phyloP scores from a whole-genome alignment of 108 stramenopile species.

The Cyclotella cryptica region DNA sequence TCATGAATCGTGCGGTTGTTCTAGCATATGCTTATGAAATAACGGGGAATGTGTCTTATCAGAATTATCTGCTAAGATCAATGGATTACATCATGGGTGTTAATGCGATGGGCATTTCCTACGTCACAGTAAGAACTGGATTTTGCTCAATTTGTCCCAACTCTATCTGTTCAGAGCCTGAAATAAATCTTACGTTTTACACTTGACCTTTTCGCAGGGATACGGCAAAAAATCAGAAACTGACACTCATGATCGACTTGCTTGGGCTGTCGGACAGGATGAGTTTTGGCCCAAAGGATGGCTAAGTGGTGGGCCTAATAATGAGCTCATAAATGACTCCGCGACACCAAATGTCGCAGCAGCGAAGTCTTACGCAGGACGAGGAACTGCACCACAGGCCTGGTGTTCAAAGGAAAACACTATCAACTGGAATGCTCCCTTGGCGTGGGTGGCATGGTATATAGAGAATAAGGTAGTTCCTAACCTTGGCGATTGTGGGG shows the following conservation, averaged over 20 bases:
- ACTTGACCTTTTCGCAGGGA: slow-evolving; percentile 6
- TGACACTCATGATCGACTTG: slow-evolving; percentile 42
- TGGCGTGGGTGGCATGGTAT: slow-evolving; percentile 43
- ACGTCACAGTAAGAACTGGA: slow-evolving; percentile 20
- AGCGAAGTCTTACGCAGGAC: slow-evolving; percentile 44
- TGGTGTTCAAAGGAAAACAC: slow-evolving; percentile 42
- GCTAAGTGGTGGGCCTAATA: slow-evolving; percentile 36
- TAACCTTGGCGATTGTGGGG: slow-evolving; percentile 23
- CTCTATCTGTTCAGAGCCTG: too few relatives aligned
- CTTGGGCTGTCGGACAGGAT: slow-evolving; percentile 38
- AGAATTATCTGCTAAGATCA: slow-evolving; percentile 24
- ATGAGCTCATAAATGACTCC: slow-evolving; percentile 34
- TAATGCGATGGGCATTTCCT: slow-evolving; percentile 37
- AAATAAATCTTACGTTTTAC: too few relatives aligned
- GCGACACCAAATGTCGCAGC: slow-evolving; percentile 22
- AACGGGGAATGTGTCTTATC: slow-evolving; percentile 21
- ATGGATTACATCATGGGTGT: slow-evolving; percentile 43
- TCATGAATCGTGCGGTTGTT: slow-evolving; percentile 38
- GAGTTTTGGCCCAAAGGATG: slow-evolving; percentile 38
- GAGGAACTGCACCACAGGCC: slow-evolving; percentile 40
- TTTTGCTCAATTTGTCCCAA: neutral
- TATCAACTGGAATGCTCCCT: slow-evolving; percentile 42
- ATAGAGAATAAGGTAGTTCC: slow-evolving; percentile 37
- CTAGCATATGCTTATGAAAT: slow-evolving; percentile 39
- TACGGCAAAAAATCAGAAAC: slow-evolving; percentile 44